Base-by-base conservation (phyloP, 1,284 basidiomycete species). In the Sutorius eximius region DNA sequence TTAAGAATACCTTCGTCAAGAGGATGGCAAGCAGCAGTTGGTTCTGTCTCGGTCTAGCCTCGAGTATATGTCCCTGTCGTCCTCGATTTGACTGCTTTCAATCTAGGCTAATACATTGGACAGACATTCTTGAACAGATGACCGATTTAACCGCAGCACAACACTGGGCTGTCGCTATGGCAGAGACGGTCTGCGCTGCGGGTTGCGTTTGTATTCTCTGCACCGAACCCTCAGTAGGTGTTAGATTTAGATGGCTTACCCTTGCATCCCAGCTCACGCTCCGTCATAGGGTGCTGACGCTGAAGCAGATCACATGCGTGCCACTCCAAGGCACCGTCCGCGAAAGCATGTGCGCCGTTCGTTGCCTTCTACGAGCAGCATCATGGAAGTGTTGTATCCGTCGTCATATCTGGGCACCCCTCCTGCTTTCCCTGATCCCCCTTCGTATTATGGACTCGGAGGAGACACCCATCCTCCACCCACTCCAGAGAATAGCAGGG, bases 341-440 rank as follows among this genome's bases (percentile, higher is more conserved):
- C 55, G 43, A 36, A 54, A 27, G 13, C 55, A 52, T 29, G n/a
- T 30, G 40, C 50, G 42, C 15, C 45, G 51, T 37, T 53, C 53
- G 7, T 33, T 68, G 45, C 61, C 62, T 42, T 56, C 64, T 8
- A 57, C 53, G 15, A 55, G 43, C n/a, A 60, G 49, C 24, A 47
- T 66, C 36, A 59, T 61, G 55, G 62, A 63, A 34, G 61, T 65
- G 34, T 43, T 69, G 20, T 63, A 69, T 51, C 60, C 62, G n/a
- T 33, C 44, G n/a, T 61, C 62, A 36, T 63, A 56, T 51, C 44
- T 57, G 22, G 53, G 50, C 30, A 53, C 52, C 22, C 40, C 56
- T 36, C 42, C 50, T 10, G 20, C 44, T 11, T 46, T 57, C 40
- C 52, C 49, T 36, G 47, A 49, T 10, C 64, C 62, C 0, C 66